Evolutionary conservation across 164 flowering plant genomes (phyloP).

Genomic region (Vitis cinerea): DNA sequence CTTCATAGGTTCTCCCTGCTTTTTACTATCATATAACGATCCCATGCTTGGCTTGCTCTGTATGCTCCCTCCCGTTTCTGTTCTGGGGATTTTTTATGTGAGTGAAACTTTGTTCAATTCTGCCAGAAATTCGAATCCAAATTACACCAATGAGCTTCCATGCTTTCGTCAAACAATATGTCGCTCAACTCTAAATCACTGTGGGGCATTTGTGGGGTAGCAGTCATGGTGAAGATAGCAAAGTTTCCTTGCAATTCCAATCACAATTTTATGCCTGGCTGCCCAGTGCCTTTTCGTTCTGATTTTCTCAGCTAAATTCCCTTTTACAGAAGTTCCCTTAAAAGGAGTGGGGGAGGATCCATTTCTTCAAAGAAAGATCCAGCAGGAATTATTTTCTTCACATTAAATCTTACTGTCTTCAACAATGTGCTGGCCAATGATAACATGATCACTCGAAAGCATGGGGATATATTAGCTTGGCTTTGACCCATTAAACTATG

Average conservation of each 20-base stretch:
- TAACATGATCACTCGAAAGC: no score
- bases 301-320: slow-evolving; percentile 65
- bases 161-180: slow-evolving; percentile 67
- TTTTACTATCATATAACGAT: no score
- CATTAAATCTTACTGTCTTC: no score
- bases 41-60: slow-evolving; percentile 33
- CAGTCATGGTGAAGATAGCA: slow-evolving; percentile 89
- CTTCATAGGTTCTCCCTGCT: no score
- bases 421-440: no score
- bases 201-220: slow-evolving; percentile 76
- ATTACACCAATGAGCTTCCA: slow-evolving; percentile 85
- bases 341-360: no score
- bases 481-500: no score
- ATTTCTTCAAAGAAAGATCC: no score
- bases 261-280: slow-evolving; percentile 49
- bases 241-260: slow-evolving; percentile 76
- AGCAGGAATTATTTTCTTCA: no score
- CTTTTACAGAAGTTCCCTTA: slow-evolving; percentile 25
- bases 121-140: slow-evolving; percentile 51
- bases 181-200: slow-evolving; percentile 74
- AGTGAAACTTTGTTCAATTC: slow-evolving; percentile 34
- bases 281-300: slow-evolving; percentile 55
- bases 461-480: no score
- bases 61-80: slow-evolving; percentile 39
- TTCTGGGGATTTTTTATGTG: slow-evolving; percentile 24